A percentile compares a stretch with the other conserved stretches of the same genome.
Evolutionary conservation across 768 basidiomycete species (phyloP).

Genomic region (Hygrocybe coccinea): DNA sequence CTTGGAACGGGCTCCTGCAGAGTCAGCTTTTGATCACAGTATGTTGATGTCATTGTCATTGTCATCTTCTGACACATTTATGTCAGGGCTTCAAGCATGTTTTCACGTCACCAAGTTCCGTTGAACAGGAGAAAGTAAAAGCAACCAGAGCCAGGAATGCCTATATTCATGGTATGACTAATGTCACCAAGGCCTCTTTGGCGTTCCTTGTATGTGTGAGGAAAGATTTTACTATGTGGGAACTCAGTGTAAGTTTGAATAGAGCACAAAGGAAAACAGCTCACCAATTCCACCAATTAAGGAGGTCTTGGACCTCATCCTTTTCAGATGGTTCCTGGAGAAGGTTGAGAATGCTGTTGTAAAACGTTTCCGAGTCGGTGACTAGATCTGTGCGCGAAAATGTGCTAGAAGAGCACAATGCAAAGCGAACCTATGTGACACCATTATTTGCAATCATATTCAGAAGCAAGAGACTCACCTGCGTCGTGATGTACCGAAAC

Average conservation of each 20-base stretch:
- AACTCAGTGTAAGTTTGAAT: not conserved
- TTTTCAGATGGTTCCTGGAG: not conserved
- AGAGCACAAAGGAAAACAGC: not conserved
- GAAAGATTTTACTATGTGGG: too few relatives aligned
- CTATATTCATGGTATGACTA: too few relatives aligned
- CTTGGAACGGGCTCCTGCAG: too few relatives aligned
- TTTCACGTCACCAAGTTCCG: not conserved
- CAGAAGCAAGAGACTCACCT: not conserved
- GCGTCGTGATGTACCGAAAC: not conserved
- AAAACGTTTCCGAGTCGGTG: too few relatives aligned
- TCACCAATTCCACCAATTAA: conserved; percentile 3
- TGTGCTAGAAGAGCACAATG: too few relatives aligned
- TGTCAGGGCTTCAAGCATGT: not conserved
- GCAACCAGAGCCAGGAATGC: too few relatives aligned
- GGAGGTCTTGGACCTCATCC: not conserved
- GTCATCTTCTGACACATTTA: not conserved
- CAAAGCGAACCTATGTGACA: too few relatives aligned
- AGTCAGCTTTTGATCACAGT: conserved; percentile 3
- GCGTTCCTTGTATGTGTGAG: too few relatives aligned
- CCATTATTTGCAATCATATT: too few relatives aligned
- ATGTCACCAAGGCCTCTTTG: too few relatives aligned
- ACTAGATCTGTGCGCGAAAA: too few relatives aligned
- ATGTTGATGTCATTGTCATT: not conserved
- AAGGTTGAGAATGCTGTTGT: not conserved
- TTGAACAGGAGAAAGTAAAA: not conserved